Conservation (phyloP, 2,329 filamentous ascomycete genomes). For the Aaosphaeria pasadenensis region DNA sequence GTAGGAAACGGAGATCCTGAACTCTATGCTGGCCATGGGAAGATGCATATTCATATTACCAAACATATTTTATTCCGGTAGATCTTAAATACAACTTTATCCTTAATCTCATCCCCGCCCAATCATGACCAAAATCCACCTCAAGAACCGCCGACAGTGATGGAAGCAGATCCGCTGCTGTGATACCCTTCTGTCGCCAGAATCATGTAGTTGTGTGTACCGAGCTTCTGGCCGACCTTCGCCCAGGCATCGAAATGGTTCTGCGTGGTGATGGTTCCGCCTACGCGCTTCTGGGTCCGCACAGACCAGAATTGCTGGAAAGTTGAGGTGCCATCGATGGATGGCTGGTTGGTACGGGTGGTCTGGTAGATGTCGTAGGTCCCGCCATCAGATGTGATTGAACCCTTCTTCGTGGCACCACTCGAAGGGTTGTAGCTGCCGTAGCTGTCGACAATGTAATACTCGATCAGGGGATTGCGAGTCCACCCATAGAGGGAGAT, state of each 20-base stretch:
- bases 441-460: slow-evolving; percentile 57
- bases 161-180: slow-evolving; percentile 48
- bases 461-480: slow-evolving; percentile 53
- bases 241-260: slow-evolving; percentile 56
- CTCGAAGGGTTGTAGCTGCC: slow-evolving; percentile 50
- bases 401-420: slow-evolving; percentile 48
- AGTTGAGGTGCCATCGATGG: slow-evolving; percentile 53
- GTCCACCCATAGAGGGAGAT: slow-evolving; percentile 60
- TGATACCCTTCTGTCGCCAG: slow-evolving; percentile 55
- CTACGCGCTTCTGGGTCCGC: slow-evolving; percentile 45
- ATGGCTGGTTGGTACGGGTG: slow-evolving; percentile 51
- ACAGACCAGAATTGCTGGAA: slow-evolving; percentile 57
- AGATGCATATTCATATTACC: not conserved
- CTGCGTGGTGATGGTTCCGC: slow-evolving; percentile 49
- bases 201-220: slow-evolving; percentile 53
- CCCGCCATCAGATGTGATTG: slow-evolving; percentile 51
- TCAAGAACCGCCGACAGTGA: slow-evolving; percentile 38
- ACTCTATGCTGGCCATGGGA: not conserved
- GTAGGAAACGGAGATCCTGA: not conserved
- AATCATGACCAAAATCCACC: not conserved
- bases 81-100: not conserved
- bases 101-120: not conserved
- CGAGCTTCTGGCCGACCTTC: slow-evolving; percentile 48
- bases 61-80: too few species aligned
- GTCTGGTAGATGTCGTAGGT: slow-evolving; percentile 53